A percentile compares a stretch with the other conserved stretches of the same genome.
These are phyloP conservation scores for Tetrahymena malaccensis DNA, from an alignment of 73 alveolate genomes.

Conservation along the genomic window DNA sequence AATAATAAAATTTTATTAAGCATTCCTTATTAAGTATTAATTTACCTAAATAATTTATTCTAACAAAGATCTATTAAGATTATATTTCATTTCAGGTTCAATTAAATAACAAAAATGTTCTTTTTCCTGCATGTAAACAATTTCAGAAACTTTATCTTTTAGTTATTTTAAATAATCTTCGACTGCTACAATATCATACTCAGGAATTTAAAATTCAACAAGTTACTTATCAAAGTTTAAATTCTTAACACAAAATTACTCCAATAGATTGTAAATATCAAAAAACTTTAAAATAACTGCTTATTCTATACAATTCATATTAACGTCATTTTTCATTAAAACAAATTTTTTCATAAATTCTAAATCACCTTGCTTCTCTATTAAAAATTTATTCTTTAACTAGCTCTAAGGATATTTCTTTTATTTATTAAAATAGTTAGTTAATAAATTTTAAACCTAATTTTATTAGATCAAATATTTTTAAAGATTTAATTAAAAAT, in stretches of 20 bases:
- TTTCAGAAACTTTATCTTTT: neutral
- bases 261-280: neutral
- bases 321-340: neutral
- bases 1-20: neutral
- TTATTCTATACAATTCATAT: neutral
- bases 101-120: neutral
- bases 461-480: too few species aligned
- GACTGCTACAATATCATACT: neutral
- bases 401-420: neutral
- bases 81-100: neutral
- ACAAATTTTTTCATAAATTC: neutral
- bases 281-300: neutral
- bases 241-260: neutral
- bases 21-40: neutral
- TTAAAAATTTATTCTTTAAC: neutral
- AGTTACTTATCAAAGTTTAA: neutral
- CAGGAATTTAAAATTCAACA: neutral
- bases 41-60: neutral
- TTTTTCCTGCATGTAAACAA: neutral
- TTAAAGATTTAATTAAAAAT: too few species aligned
- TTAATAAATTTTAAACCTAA: neutral
- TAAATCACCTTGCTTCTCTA: neutral
- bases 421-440: neutral
- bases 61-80: neutral
- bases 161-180: neutral